Base-by-base conservation (phyloP, 345 rosid genomes). In the Citrus mangshanensis region DNA sequence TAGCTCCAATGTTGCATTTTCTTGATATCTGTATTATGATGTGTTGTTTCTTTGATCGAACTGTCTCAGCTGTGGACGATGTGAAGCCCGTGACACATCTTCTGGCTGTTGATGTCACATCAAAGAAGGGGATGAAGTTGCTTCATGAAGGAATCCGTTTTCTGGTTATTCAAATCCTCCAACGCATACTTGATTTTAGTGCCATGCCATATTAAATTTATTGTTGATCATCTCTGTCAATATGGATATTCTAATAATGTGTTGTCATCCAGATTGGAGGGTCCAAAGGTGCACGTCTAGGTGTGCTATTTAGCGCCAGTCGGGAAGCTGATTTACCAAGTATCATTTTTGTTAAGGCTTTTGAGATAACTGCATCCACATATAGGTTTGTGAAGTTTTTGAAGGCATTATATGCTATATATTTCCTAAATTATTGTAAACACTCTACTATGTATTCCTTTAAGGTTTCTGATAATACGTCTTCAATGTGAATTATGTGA, bases 81-180 rank as follows among this genome's bases (percentile, higher is more conserved):
- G 81, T 96, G 88, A 96, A 96, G 89, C 90, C 95, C 37, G 98
- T 96, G 72, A 93, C 99, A 77, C 99, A 96, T 89, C 93, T 96
- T 87, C 95, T 96, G 68, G 90, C 87, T 84, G 92, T 91, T 86
- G 98, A 94, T 82, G 78, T 93, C 70, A 77, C 91, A 73, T 89
- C 93, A 55, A 85, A 83, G 91, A 91, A 85, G 81, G 98, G 99
- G 78, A 82, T 89, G 76, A 94, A 92, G 79, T 84, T 96, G 85
- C 89, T 96, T 79, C 94, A 79, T 72, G 93, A 96, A 88, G 99
- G 98, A 85, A 83, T 96, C 49, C 90, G 73, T 75, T 96, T 89
- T 85, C 93, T 96, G 97, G 99, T 94, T 70, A 79, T 80, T 81
- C 69, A 25, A 55, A 27, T 22, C 28, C 35, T 60, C 27, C 16